Conservation (phyloP, 495 filamentous ascomycete species). For the Podospora bellae-mahoneyi region DNA sequence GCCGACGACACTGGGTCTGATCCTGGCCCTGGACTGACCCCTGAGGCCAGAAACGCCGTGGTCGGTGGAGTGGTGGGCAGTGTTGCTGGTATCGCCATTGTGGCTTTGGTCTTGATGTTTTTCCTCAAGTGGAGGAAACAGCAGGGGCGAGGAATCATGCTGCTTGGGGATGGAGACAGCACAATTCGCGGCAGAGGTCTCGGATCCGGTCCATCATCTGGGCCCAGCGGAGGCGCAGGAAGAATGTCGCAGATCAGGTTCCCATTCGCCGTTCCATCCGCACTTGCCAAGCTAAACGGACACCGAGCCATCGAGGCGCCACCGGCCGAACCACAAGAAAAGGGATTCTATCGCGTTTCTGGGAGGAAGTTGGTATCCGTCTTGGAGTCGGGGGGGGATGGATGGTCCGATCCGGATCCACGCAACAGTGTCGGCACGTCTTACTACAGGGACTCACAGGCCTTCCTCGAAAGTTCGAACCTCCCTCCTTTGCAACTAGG, state of each 20-base stretch:
- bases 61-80: constrained; percentile 66
- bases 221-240: constrained; percentile 16
- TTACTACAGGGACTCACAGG: constrained; percentile 49
- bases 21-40: constrained; percentile 27
- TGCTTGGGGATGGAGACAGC: constrained; percentile 31
- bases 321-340: constrained; percentile 37
- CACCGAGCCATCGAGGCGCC: constrained; percentile 47
- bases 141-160: constrained; percentile 32
- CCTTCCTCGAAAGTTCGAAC: constrained; percentile 38
- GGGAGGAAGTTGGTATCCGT: constrained; percentile 72
- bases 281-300: constrained; percentile 49
- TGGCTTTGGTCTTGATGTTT: constrained; percentile 54
- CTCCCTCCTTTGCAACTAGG: constrained; percentile 37
- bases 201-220: constrained; percentile 22
- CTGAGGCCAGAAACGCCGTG: constrained; percentile 39
- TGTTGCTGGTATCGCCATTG: constrained; percentile 58
- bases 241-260: constrained; percentile 52
- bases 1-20: constrained; percentile 11
- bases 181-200: constrained; percentile 15
- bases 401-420: constrained; percentile 61
- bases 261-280: constrained; percentile 54
- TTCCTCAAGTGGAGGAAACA: constrained; percentile 56
- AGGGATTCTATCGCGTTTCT: constrained; percentile 57
- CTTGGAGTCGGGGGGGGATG: constrained; percentile 64
- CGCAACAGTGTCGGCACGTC: constrained; percentile 44